phyloP scores from a whole-genome alignment of 352 stramenopile species.

The Phytophthora chlamydospora region DNA sequence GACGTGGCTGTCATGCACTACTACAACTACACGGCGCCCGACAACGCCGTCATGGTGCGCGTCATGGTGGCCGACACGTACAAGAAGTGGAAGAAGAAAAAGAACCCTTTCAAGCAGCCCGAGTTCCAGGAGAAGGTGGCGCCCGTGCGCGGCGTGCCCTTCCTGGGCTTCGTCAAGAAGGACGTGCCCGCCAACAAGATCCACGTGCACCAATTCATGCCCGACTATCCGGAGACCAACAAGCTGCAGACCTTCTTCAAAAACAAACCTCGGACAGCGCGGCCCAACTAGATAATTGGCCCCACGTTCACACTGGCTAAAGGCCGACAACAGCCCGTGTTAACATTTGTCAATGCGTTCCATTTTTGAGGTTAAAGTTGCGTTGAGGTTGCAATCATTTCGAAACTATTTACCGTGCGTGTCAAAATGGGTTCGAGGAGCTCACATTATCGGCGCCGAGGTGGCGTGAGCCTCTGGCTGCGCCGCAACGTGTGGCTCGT shows the following conservation, averaged over 20 bases:
- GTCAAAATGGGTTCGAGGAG: constrained; percentile 16
- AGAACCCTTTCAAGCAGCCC: constrained; percentile 73
- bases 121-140: constrained; percentile 69
- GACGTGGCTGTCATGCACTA: constrained; percentile 79
- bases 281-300: constrained; percentile 21
- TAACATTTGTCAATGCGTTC: not conserved
- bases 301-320: not conserved
- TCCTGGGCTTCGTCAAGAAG: constrained; percentile 66
- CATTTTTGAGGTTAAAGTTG: not conserved
- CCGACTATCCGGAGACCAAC: constrained; percentile 58
- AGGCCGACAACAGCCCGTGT: no score
- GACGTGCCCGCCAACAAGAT: constrained; percentile 54
- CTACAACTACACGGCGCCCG: constrained; percentile 76
- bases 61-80: constrained; percentile 62
- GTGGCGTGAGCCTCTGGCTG: constrained; percentile 24
- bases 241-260: constrained; percentile 57
- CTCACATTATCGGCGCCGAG: constrained; percentile 2
- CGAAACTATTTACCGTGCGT: constrained; percentile 1
- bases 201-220: constrained; percentile 59
- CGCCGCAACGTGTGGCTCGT: constrained; percentile 39
- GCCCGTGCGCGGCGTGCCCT: constrained; percentile 64
- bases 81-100: constrained; percentile 82
- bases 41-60: constrained; percentile 61
- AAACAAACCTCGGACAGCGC: constrained; percentile 40
- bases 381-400: not conserved